These are phyloP conservation scores for Alternaria ventricosa DNA, from an alignment of 2,329 filamentous ascomycete species.

Conservation along the genomic window DNA sequence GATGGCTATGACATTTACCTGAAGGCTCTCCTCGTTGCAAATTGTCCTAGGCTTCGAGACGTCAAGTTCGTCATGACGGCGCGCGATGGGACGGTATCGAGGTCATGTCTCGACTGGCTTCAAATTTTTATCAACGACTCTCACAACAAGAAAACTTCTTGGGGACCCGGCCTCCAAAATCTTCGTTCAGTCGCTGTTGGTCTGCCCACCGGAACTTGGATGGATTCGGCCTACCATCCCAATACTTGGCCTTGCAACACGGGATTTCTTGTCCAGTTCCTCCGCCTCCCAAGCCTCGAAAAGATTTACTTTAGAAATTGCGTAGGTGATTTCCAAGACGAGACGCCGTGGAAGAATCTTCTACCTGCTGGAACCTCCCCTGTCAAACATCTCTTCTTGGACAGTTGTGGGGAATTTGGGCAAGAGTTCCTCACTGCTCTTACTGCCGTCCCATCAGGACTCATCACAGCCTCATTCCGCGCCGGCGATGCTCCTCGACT, in stretches of 20 bases:
- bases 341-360: neutral
- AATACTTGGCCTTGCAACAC: neutral
- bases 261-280: neutral
- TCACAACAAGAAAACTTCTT: neutral
- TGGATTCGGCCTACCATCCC: neutral
- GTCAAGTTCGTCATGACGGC: constrained; percentile 12
- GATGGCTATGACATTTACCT: constrained; percentile 15
- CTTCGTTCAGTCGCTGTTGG: constrained; percentile 8
- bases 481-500: neutral
- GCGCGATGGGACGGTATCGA: neutral
- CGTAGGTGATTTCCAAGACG: neutral
- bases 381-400: constrained; percentile 19
- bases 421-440: neutral
- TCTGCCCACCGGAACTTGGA: constrained; percentile 14
- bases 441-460: neutral
- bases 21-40: constrained; percentile 12
- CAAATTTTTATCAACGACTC: constrained; percentile 1
- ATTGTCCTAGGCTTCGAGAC: constrained; percentile 12
- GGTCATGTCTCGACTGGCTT: constrained; percentile 15
- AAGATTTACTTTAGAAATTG: constrained; percentile 14
- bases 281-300: constrained; percentile 12
- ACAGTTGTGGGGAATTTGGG: constrained; percentile 6
- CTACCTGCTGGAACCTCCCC: neutral
- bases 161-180: constrained; percentile 3
- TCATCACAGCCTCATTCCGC: constrained; percentile 12